phyloP scores from a whole-genome alignment of 1,284 basidiomycete genomes.

The Psilocybe mexicana region DNA sequence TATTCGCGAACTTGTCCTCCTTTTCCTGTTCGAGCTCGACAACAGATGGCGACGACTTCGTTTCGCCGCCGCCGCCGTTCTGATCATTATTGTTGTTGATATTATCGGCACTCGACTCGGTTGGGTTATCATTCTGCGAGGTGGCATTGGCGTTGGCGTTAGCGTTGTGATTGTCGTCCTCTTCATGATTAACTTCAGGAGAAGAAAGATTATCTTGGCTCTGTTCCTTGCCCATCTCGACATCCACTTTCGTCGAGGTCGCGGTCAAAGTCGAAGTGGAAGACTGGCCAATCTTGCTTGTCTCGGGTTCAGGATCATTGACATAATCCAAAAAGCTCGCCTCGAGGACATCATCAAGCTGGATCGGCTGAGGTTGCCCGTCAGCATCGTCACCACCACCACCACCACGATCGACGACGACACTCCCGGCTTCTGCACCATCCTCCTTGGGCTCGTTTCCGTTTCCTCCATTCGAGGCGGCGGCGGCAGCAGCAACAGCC shows the following conservation, averaged over 20 bases:
- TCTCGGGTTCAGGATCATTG: constrained; percentile 28
- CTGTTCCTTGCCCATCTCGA: background rate
- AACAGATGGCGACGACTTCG: too few species aligned
- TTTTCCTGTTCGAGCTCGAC: background rate
- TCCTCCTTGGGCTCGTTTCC: background rate
- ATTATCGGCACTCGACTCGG: too few species aligned
- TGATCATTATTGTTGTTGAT: constrained; percentile 5
- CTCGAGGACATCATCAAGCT: constrained; percentile 81
- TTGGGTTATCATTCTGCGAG: too few species aligned
- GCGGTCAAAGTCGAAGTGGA: too few species aligned
- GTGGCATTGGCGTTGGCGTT: background rate
- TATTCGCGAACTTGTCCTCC: constrained; percentile 19
- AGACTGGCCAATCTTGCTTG: constrained; percentile 30
- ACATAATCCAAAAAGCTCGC: constrained; percentile 61
- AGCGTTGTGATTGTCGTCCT: background rate
- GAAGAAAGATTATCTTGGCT: background rate
- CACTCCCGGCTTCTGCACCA: background rate
- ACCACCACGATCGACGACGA: constrained; percentile 12
- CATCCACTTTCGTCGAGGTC: background rate
- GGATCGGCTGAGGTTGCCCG: constrained; percentile 54
- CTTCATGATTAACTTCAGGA: background rate
- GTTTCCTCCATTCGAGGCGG: background rate
- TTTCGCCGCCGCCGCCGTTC: too few species aligned
- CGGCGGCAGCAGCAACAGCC: constrained; percentile 9
- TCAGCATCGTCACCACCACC: constrained; percentile 17